Base-by-base conservation (phyloP, 202 grass and related monocot genomes). In the Cymbopogon flexuosus region DNA sequence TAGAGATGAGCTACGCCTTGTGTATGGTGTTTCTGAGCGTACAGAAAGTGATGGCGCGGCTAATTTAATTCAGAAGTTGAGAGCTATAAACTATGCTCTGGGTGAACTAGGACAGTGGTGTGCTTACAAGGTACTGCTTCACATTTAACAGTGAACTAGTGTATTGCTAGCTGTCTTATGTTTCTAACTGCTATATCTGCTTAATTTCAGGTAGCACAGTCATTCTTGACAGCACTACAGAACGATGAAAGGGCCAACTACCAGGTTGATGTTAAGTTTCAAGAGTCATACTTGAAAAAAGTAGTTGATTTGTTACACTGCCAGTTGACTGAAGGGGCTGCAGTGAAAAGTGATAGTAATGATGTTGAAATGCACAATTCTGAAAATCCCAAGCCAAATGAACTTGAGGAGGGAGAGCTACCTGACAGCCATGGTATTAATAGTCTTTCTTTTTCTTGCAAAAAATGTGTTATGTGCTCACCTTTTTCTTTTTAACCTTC, bases 81-180 rank as follows among this genome's bases (percentile, higher is more conserved):
- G 96, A 59, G 92, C 96, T 69, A 88, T 98, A 86, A 91, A 93
- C 86, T 98, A 98, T 91, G 96, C 87, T 80, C 83, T 98, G 80
- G 92, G 88, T 77, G 96, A 98, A 91, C 90, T 98, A 57, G 96
- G 96, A 79, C 96, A 98, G 67, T 98, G 96, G 96, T 98, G 96
- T 82, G 90, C 96, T 80, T 98, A 86, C 66, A 98, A 93, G 92
- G 96, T 97, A 91, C 73, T 83, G 22, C 19, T 31, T 85, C 31
- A 45, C 62, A 33, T 65, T 61, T 45, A 82, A 37, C 35, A 68
- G 65, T 73, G 47, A 51, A 58, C 22, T 70, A 80, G 14, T 47
- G 6, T 43, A 36, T 68, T 33, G 10, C 31, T 41, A 63, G 36
- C 24, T 79, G 40, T 77, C 52, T 77, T 42, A 37, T 79, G 58